Evolutionary conservation across 495 filamentous ascomycete genomes (phyloP), one percentile per base, ranked within the genome.

Genomic region (Elasticomyces elasticus): DNA sequence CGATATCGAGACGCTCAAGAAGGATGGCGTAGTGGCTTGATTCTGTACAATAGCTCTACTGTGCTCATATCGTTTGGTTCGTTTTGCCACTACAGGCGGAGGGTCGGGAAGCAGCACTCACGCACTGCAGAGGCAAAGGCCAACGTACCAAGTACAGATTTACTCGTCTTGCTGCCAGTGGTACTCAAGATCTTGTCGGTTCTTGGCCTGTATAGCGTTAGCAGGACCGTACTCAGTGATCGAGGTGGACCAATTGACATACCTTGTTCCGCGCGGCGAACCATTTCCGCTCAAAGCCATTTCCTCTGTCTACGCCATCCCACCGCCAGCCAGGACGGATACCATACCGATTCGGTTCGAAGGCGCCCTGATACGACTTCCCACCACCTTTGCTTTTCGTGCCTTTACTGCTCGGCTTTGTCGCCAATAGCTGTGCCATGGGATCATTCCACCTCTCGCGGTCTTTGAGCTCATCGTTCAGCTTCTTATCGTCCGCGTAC

Each of bases 221-320:
- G 35, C 3, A 40, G 35, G n/a, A n/a, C n/a, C n/a, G n/a, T n/a
- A n/a, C n/a, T 40, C 35, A 40, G 2, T 3, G 19, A 2, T n/a
- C 35, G 35, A 13, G 19, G 5, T n/a, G 35, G 3, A 12, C 13
- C 15, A 17, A 40, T 40, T 40, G 13, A 40, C 35, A 40, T 40
- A 40, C 35, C 65, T 78, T 70, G 70, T 95, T 94, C 66, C 86
- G 72, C 25, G 88, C 86, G 65, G 84, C 82, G 72, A 97, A 97
- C 76, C 87, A 85, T 69, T 96, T 87, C 69, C 79, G 87, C 74
- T 98, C 92, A 65, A 95, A 97, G 38, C 91, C 89, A 75, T 86
- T 98, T 20, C 84, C 76, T 59, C 92, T 75, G 78, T 98, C 94
- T 37, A 98, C 94, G 13, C 94, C 94, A 79, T 99, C 92, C 92